Conservation (phyloP, 345 rosid genomes). For the Lumnitzera littorea region DNA sequence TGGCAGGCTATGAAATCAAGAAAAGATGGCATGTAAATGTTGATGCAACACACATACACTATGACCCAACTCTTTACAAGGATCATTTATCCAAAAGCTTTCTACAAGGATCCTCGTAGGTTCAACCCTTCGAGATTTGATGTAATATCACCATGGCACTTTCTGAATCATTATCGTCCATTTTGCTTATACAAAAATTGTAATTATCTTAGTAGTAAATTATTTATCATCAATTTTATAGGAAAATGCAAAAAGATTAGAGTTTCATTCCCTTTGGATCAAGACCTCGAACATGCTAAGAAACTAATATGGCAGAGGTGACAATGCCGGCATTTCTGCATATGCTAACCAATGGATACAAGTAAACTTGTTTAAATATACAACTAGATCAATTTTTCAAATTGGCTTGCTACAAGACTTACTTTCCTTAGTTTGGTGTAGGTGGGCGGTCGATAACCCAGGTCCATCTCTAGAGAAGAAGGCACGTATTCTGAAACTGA, state of each 20-base stretch:
- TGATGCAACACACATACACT: conserved; percentile 44
- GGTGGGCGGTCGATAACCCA: conserved; percentile 43
- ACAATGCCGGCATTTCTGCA: conserved; percentile 44
- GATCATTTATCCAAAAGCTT: too few species aligned
- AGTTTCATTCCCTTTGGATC: conserved; percentile 54
- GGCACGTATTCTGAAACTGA: conserved; percentile 39
- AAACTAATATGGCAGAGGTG: conserved; percentile 50
- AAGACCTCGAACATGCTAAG: conserved; percentile 52
- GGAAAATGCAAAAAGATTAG: conserved; percentile 45
- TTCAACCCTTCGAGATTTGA: conserved; percentile 60
- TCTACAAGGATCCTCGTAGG: too few species aligned
- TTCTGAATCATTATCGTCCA: not conserved
- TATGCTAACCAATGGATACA: conserved; percentile 33
- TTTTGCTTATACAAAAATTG: not conserved
- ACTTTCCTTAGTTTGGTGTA: conserved; percentile 3
- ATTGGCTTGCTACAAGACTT: not conserved
- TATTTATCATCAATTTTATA: conserved; percentile 9
- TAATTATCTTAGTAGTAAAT: not conserved
- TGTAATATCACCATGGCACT: conserved; percentile 11
- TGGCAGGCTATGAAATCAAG: conserved; percentile 37
- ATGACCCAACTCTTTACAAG: conserved; percentile 30
- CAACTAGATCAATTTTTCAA: not conserved
- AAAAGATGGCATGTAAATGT: conserved; percentile 49
- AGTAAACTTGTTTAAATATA: conserved; percentile 13
- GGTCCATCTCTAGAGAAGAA: conserved; percentile 36